Conservation (phyloP, 768 basidiomycete genomes). For the Tulasnella sp. region DNA sequence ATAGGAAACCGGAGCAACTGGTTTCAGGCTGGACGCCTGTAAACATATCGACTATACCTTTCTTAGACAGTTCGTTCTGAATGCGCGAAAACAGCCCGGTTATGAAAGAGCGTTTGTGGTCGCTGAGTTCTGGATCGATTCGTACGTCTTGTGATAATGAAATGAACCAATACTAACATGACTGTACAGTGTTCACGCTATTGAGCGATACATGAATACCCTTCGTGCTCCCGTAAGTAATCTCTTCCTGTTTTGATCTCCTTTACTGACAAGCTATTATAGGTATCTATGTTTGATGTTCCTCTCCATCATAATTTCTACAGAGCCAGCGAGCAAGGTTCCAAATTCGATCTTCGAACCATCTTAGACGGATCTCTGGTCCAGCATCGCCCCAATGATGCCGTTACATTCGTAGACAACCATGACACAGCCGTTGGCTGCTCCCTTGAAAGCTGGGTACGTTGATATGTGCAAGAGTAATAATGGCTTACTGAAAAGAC, state of each 20-base stretch:
- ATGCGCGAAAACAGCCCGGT: constrained; percentile 25
- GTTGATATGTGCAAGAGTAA: constrained; percentile 18
- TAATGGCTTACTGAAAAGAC: neutral
- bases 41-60: constrained; percentile 75
- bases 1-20: constrained; percentile 33
- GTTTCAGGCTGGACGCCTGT: constrained; percentile 82
- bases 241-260: neutral
- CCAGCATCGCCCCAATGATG: constrained; percentile 54
- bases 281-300: constrained; percentile 87
- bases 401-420: constrained; percentile 84
- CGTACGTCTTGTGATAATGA: constrained; percentile 31
- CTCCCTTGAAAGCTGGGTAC: constrained; percentile 70
- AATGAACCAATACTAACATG: neutral
- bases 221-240: constrained; percentile 6
- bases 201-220: constrained; percentile 10
- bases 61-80: constrained; percentile 46
- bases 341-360: constrained; percentile 58
- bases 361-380: constrained; percentile 62
- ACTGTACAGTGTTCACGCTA: neutral
- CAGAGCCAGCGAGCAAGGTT: constrained; percentile 54
- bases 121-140: constrained; percentile 74
- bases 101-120: constrained; percentile 43
- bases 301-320: constrained; percentile 78
- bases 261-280: constrained; percentile 29
- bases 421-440: constrained; percentile 62